phyloP scores from a whole-genome alignment of 768 basidiomycete species.

The Cystobasidium onofrii region DNA sequence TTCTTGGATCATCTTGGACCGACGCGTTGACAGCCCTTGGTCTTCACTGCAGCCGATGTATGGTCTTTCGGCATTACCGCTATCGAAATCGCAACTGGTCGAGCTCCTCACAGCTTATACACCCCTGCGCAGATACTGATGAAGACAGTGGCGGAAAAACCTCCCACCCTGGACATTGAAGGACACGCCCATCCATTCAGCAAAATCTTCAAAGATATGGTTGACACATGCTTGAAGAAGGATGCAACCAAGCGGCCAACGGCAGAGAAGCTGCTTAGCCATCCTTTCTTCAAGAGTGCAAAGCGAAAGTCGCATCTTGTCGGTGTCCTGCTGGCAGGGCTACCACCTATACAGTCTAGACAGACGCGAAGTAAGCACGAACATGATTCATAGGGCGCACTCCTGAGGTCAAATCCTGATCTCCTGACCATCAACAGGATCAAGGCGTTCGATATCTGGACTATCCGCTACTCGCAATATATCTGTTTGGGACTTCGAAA shows the following conservation, averaged over 20 bases:
- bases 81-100: slow-evolving; percentile 75
- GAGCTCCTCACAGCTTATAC: slow-evolving; percentile 73
- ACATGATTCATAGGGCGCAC: background rate
- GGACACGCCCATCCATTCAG: slow-evolving; percentile 68
- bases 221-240: slow-evolving; percentile 73
- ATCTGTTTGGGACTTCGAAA: slow-evolving; percentile 25
- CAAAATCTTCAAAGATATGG: slow-evolving; percentile 69
- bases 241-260: slow-evolving; percentile 68
- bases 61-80: slow-evolving; percentile 98
- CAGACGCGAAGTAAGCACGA: slow-evolving; percentile 35
- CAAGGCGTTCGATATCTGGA: background rate
- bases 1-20: no score
- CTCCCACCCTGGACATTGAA: slow-evolving; percentile 68
- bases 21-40: no score
- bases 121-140: slow-evolving; percentile 65
- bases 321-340: slow-evolving; percentile 55
- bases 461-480: background rate
- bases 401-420: background rate
- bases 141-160: slow-evolving; percentile 69
- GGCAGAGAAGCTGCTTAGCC: slow-evolving; percentile 65
- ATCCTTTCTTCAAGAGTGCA: slow-evolving; percentile 66
- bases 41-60: slow-evolving; percentile 60
- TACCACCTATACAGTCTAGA: slow-evolving; percentile 38
- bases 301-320: slow-evolving; percentile 75
- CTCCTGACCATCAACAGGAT: background rate